A percentile compares a stretch with the other conserved stretches of the same genome.
Evolutionary conservation across 345 rosid genomes (phyloP).

Genomic region (Murraya paniculata): DNA sequence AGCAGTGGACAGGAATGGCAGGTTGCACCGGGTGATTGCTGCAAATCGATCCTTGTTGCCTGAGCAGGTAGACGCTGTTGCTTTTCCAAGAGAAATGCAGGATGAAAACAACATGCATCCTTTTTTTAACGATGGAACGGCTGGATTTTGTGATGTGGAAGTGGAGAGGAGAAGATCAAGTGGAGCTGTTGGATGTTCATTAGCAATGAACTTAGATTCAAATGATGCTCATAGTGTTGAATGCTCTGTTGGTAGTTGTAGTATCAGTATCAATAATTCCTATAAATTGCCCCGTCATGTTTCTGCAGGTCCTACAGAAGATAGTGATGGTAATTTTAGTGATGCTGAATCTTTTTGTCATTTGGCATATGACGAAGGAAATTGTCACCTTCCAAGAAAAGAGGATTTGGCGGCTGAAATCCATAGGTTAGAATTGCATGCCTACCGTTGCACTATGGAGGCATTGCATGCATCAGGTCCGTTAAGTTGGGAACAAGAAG

Average conservation of each 20-base stretch:
- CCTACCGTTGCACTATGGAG: constrained; percentile 47
- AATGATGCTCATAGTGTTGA: constrained; percentile 36
- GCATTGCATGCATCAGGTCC: constrained; percentile 69
- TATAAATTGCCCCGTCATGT: constrained; percentile 16
- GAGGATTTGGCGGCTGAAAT: constrained; percentile 45
- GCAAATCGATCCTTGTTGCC: constrained; percentile 21
- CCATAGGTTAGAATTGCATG: constrained; percentile 62
- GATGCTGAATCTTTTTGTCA: constrained; percentile 52
- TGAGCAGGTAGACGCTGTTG: constrained; percentile 34
- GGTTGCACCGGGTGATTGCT: constrained; percentile 19
- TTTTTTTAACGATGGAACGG: constrained; percentile 22
- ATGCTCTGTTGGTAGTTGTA: constrained; percentile 75
- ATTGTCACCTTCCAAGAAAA: constrained; percentile 25
- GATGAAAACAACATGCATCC: constrained; percentile 32
- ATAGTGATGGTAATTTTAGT: constrained; percentile 23
- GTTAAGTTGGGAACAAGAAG: constrained; percentile 77
- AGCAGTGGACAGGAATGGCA: constrained; percentile 32
- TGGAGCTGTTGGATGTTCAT: constrained; percentile 31
- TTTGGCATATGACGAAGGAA: constrained; percentile 21
- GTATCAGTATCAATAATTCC: constrained; percentile 26
- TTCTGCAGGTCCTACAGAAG: constrained; percentile 30
- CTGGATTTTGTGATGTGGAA: constrained; percentile 31
- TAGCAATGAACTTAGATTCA: constrained; percentile 28
- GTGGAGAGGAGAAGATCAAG: constrained; percentile 33
- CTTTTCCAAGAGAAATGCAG: constrained; percentile 33